phyloP scores from a whole-genome alignment of 2,329 filamentous ascomycete species.

The Helotiales sp. region DNA sequence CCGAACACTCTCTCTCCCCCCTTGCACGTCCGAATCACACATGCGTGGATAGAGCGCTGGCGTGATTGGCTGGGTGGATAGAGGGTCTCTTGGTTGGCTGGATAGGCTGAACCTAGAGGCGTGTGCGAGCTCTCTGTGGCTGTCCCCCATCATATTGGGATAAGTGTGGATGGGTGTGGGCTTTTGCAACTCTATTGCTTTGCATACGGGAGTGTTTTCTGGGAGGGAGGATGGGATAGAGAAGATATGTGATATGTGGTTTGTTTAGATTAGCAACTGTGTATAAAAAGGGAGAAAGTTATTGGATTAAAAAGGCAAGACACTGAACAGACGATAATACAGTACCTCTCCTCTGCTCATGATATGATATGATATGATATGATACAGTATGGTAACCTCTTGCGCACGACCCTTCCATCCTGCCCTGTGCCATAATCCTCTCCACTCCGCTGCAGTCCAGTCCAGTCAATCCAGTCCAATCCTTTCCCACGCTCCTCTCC shows the following conservation, averaged over 20 bases:
- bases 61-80: background rate
- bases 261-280: too few species aligned
- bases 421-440: background rate
- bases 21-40: constrained; percentile 12
- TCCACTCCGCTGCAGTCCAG: background rate
- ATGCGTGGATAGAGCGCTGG: background rate
- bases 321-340: background rate
- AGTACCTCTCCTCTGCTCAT: background rate
- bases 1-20: constrained; percentile 18
- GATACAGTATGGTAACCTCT: background rate
- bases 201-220: background rate
- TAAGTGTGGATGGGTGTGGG: background rate
- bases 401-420: background rate
- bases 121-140: background rate
- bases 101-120: background rate
- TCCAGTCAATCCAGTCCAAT: background rate
- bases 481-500: background rate
- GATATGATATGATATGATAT: too few species aligned
- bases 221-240: background rate
- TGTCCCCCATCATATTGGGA: background rate
- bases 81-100: background rate
- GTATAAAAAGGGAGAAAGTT: background rate
- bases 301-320: background rate
- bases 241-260: background rate
- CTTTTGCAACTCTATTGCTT: background rate